Conservation (phyloP, 2,329 filamentous ascomycete genomes). For the Eurotiales sp. region DNA sequence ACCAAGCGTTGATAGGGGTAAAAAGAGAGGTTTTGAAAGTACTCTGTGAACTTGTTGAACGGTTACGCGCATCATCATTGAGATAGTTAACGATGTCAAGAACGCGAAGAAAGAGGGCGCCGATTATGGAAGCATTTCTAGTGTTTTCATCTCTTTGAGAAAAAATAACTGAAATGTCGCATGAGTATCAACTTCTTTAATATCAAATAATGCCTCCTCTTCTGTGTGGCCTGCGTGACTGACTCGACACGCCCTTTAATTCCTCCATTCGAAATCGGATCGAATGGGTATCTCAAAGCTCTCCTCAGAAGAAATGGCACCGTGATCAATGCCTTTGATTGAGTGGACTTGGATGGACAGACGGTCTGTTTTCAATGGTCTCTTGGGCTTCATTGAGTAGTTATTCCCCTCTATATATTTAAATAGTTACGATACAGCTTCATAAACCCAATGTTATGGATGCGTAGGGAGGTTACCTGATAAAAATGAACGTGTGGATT, state of each 20-base stretch:
- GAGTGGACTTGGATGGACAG: slow-evolving; percentile 2
- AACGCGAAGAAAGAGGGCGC: not conserved
- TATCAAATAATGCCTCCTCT: slow-evolving; percentile 5
- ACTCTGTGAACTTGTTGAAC: not conserved
- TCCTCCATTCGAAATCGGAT: slow-evolving; percentile 1
- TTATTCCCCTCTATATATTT: not conserved
- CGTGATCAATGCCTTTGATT: slow-evolving; percentile 3
- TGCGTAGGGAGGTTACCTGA: not conserved
- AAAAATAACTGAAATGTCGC: not conserved
- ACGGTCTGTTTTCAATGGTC: not conserved
- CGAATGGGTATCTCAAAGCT: not conserved
- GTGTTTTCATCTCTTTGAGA: not conserved
- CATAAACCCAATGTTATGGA: not conserved
- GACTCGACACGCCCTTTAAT: not conserved
- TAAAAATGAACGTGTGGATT: not conserved
- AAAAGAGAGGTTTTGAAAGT: not conserved
- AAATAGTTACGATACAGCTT: not conserved
- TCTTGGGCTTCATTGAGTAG: not conserved
- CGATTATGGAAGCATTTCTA: not conserved
- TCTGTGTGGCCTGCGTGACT: not conserved
- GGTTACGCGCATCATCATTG: not conserved
- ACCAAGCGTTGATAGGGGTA: not conserved
- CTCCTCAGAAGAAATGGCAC: not conserved
- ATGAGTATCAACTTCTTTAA: not conserved
- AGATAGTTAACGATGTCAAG: not conserved